Base-by-base conservation (phyloP, 2,329 filamentous ascomycete species). In the Exophiala calicioides region DNA sequence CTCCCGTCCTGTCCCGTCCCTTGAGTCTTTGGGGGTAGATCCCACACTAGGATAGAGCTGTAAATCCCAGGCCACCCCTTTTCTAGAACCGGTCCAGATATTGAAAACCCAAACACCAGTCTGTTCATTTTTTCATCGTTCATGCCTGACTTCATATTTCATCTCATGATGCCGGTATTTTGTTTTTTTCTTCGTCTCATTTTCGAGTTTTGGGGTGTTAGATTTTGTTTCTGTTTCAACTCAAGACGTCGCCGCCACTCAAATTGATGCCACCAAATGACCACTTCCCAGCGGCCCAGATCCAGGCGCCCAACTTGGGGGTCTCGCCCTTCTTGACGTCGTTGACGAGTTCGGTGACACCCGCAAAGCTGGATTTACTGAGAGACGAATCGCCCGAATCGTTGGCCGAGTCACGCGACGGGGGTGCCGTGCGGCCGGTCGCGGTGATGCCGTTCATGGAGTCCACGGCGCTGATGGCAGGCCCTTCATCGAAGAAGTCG, bases 401-500 rank as follows among this genome's bases (percentile, higher is more conserved):
- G 12, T 50, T 47, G 5, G 60, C 50, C 6, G 61, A 58, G 16
- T 60, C 62, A 40, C 54, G 51, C 7, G 53, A 39, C 4, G 65
- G 63, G 5, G 66, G 52, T 6, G 64, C 52, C 39, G 57, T 67
- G 27, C 76, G 66, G 8, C 75, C 76, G 5, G 72, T 66, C 1
- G 72, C 60, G 20, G 63, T 66, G n/a, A 80, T 71, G 3, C 70
- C 68, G 64, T 91, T 91, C 60, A 89, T 65, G 34, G 60, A 66
- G 66, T 93, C 88, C 2, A 86, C 83, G 0, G 83, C 82, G 5
- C 75, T 72, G 44, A 93, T 80, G 23, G 85, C 79, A 0, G 84
- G 81, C 0, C 84, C 87, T 49, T 82, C 75, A 63, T 88, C 84
- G 65, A 84, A 90, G 65, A 89, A 91, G 66, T 94, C 88, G 1